Evolutionary conservation across 108 stramenopile species (phyloP), one percentile per base, ranked within the genome.

Genomic region (Skeletonema grethae): DNA sequence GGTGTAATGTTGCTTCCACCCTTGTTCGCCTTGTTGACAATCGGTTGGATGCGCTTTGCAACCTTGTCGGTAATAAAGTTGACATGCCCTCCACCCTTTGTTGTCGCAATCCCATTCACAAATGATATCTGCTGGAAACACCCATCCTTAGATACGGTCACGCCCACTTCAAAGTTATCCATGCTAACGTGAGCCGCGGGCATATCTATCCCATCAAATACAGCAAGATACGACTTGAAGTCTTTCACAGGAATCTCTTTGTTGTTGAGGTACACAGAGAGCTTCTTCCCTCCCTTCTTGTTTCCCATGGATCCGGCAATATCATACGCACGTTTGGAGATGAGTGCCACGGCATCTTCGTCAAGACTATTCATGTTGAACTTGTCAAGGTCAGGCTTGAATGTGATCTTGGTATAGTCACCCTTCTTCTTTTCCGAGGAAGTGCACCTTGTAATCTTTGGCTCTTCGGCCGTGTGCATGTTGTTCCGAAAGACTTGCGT

Each of bases 361-460:
- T 99, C 98, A 25, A 99, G 73, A 18, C 30, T 30, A 8, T 80
- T 84, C 99, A 99, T 99, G 56, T 92, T 84, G 84, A 99, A 99
- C 7, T 94, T 76, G 0, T 67, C 55, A 30, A 98, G 84, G 65
- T 99, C 99, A 7, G 99, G 99, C 25, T 58, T 77, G 85, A 99
- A 99, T 5, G 95, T 97, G 61, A 99, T 97, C 79, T 96, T 96
- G 36, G 96, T 97, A 84, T 90, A 99, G 61, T 99, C 99, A 22
- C 87, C 91, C 41, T 80, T 73, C 85, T 94, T 93, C 77, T 69
- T 78, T 41, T 95, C 88, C 1, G 82, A 60, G 10, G 72, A 77
- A 38, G 85, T 90, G 79, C 75, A 71, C 41, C 78, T 84, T 63
- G 84, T 88, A 61, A 97, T 72, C 10, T 48, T 69, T 3, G 97